These are phyloP conservation scores for Cryptococcus wingfieldii DNA, from an alignment of 1,284 basidiomycete species.

Conservation along the genomic window DNA sequence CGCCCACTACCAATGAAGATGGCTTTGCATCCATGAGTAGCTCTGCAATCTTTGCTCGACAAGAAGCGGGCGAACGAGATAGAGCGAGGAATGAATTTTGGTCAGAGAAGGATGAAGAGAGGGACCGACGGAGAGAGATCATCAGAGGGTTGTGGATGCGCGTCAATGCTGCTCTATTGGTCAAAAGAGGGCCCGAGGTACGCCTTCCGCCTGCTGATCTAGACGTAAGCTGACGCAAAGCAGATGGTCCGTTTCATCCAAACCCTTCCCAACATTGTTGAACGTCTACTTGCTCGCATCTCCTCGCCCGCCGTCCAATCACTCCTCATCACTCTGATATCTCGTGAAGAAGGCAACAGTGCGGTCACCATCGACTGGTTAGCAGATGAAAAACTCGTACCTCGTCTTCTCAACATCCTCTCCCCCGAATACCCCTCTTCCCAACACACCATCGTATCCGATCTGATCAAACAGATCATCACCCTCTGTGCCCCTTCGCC, in stretches of 20 bases:
- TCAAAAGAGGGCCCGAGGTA: slow-evolving; percentile 85
- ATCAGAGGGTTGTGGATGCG: slow-evolving; percentile 62
- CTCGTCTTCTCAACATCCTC: slow-evolving; percentile 73
- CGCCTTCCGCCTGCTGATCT: slow-evolving; percentile 29
- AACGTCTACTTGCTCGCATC: slow-evolving; percentile 78
- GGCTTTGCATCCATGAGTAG: slow-evolving; percentile 1
- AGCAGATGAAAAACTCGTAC: slow-evolving; percentile 77
- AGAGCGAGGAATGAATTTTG: slow-evolving; percentile 34
- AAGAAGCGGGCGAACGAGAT: slow-evolving; percentile 43
- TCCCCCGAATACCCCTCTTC: slow-evolving; percentile 73
- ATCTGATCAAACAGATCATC: slow-evolving; percentile 91
- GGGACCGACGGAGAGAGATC: slow-evolving; percentile 51
- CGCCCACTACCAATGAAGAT: slow-evolving; percentile 7
- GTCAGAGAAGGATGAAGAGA: slow-evolving; percentile 42
- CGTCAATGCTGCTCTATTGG: slow-evolving; percentile 80
- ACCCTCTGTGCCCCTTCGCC: slow-evolving; percentile 83
- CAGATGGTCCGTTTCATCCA: slow-evolving; percentile 92
- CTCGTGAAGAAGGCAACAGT: slow-evolving; percentile 75
- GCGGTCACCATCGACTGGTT: slow-evolving; percentile 88
- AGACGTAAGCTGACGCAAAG: neutral
- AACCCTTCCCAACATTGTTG: slow-evolving; percentile 73
- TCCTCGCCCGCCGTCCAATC: slow-evolving; percentile 90
- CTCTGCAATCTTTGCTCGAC: slow-evolving; percentile 9
- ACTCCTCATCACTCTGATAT: slow-evolving; percentile 84
- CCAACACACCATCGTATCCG: slow-evolving; percentile 81